Percentiles rank a stretch among this genome's conserved stretches.
Conservation (phyloP, 495 filamentous ascomycete genomes). For the Diplogelasinospora grovesii region DNA sequence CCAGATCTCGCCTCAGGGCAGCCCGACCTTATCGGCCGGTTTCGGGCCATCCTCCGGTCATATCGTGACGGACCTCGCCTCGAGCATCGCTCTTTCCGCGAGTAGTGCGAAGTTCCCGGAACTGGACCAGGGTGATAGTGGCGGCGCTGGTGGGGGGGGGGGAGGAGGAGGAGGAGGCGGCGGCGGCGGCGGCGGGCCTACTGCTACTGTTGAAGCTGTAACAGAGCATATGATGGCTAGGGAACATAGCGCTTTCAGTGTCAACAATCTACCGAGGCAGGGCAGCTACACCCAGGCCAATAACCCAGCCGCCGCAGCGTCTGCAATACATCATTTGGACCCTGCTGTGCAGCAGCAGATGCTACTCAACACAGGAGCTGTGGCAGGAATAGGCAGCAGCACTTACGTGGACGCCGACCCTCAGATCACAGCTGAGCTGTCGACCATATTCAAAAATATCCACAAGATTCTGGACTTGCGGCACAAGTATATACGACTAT, state of each 20-base stretch:
- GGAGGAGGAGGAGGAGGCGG: too few species aligned
- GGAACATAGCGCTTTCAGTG: slow-evolving; percentile 11
- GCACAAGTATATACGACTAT: slow-evolving; percentile 83
- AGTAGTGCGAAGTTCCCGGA: slow-evolving; percentile 11
- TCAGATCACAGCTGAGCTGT: slow-evolving; percentile 72
- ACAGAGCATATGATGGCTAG: slow-evolving; percentile 4
- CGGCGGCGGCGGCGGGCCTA: too few species aligned
- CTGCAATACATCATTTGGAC: slow-evolving; percentile 22
- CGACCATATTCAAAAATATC: slow-evolving; percentile 79
- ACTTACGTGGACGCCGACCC: slow-evolving; percentile 53
- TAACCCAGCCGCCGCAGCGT: slow-evolving; percentile 16
- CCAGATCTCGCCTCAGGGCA: slow-evolving; percentile 40
- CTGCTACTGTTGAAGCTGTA: slow-evolving; percentile 8
- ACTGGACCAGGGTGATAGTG: slow-evolving; percentile 5
- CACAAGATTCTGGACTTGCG: slow-evolving; percentile 76
- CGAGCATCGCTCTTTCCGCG: slow-evolving; percentile 4
- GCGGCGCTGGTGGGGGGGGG: too few species aligned
- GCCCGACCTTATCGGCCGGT: slow-evolving; percentile 40
- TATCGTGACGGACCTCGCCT: slow-evolving; percentile 14
- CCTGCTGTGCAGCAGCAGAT: slow-evolving; percentile 21
- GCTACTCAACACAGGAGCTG: slow-evolving; percentile 19
- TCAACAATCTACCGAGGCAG: slow-evolving; percentile 10
- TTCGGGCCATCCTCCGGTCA: slow-evolving; percentile 25
- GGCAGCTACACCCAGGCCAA: slow-evolving; percentile 10
- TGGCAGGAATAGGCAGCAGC: slow-evolving; percentile 27